Evolutionary conservation across 495 filamentous ascomycete genomes (phyloP), one percentile per base, ranked within the genome.

Genomic region (Neurospora africana): DNA sequence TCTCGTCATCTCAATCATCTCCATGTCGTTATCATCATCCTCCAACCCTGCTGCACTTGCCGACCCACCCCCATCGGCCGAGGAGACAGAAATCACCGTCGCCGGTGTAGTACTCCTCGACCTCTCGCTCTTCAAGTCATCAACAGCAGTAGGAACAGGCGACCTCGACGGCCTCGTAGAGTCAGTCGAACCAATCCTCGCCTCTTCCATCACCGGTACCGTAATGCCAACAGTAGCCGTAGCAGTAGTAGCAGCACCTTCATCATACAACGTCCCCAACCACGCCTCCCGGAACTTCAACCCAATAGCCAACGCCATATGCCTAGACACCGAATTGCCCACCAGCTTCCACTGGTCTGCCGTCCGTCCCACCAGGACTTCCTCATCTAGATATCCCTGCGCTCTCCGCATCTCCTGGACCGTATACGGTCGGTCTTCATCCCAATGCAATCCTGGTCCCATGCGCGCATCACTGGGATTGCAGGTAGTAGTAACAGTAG

Each of bases 291-390:
- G 80, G 4, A 93, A 79, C 41, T 83, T 76, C 7, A 92, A 72
- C 1, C 91, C 91, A 47, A 91, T 76, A 19, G 87, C 89, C 30
- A 91, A 71, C 8, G 90, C 84, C 21, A 91, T 86, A 6, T 83
- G 82, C 30, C 90, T 85, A n/a, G 88, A 86, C 4, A 94, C 92
- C 68, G 87, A 89, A 76, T 94, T 94, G 0, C 91, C 92, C 17
- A 92, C 81, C 43, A 91, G 85, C 71, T 84, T 87, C 81, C 86
- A 89, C 74, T 89, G 86, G 15, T 87, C 79, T 0, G 69, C 41
- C 1, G 83, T 74, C 8, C 68, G 70, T 1, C 91, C 92, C 13
- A 93, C 73, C 1, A 94, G 73, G 0, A 93, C 85, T 47, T 93
- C 91, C 19, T 90, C 69, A 72, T 93, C 91, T 0, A 81, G 88